Evolutionary conservation across 2,329 filamentous ascomycete genomes (phyloP), one percentile per base, ranked within the genome.

Genomic region (Teratosphaeria pseudoeucalypti): DNA sequence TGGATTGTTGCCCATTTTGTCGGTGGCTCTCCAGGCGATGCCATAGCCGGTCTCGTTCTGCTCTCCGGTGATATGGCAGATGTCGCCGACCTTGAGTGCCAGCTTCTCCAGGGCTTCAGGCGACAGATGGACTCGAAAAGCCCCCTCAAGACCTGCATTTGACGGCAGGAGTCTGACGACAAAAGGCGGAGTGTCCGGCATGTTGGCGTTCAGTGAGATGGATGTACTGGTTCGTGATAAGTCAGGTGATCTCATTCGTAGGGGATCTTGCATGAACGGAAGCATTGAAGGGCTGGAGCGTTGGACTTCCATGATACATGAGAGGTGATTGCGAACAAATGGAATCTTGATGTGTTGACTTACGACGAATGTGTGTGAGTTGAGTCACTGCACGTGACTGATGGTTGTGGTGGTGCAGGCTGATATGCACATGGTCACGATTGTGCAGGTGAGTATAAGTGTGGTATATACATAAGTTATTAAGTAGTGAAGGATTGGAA

Each of bases 21-120:
- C 76, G 39, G 78, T 70, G 3, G 83, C 81, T 49, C 78, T 75
- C 85, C 85, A 88, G 11, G 82, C 84, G 66, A 87, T 79, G n/a
- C 82, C 85, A 57, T 79, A 78, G 54, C 79, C 82, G n/a, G 74
- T 71, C 39, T 27, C 34, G 26, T 74, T 77, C 55, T 75, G 72
- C 47, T 69, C 66, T 57, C 74, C 77, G 62, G 55, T 56, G 23
- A 85, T 68, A n/a, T 76, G 76, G 66, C 84, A 85, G 12, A 81
- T 70, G 64, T 87, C 82, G 47, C 84, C 85, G n/a, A 80, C 74
- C 52, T 77, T 76, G 19, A 88, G 73, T 59, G 78, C 78, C 10
- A 85, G 71, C 32, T 77, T 74, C 56, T 82, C 76, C 26, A 87
- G 74, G 29, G 82, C 81, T 39, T 82, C 79, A 9, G 78, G 76